Evolutionary conservation across 1,284 basidiomycete genomes (phyloP), one percentile per base, ranked within the genome.

Genomic region (Neonothopanus nambi): DNA sequence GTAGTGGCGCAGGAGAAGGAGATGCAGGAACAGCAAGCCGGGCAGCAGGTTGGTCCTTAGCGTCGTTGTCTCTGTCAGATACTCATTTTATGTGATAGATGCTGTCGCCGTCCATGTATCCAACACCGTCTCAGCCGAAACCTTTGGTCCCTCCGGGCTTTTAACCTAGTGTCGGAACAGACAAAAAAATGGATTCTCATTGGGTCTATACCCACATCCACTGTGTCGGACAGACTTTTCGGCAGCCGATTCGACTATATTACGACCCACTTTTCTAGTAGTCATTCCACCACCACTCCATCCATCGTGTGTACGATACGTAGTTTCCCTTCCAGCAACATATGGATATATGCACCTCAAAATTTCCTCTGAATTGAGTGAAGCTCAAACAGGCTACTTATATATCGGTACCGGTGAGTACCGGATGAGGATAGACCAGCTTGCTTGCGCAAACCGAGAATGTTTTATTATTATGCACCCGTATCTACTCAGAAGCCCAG

Each of bases 1-100:
- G 84, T 97, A 56, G 89, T 95, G 5, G 87, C 89, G 54, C 95
- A 98, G 74, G 96, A 99, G 75, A 89, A 92, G 75, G 95, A 98
- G 72, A 87, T 95, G 82, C 76, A 92, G 61, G 91, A 92, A 49
- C 94, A 97, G 71, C 93, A 94, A 70, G 87, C 93, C 66, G 95
- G 95, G 37, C 93, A 95, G 73, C 89, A 91, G 82, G 93, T 93
- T 57, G 58, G 81, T 80, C 55, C 12, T 40, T 39, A 12, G 18
- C 24, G 23, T 23, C 39, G 57, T 54, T 52, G 50, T 46, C 57
- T 52, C 39, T 43, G 53, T 55, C 54, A 59, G 54, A 51, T 57
- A 61, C 44, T 62, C 59, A 46, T 42, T 33, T 28, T 17, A 48
- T 47, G 21, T 37, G 43, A 21, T 64, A 90, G 88, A 87, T 91